Conservation (phyloP, 441 rosid genomes). For the Jatropha podagrica region DNA sequence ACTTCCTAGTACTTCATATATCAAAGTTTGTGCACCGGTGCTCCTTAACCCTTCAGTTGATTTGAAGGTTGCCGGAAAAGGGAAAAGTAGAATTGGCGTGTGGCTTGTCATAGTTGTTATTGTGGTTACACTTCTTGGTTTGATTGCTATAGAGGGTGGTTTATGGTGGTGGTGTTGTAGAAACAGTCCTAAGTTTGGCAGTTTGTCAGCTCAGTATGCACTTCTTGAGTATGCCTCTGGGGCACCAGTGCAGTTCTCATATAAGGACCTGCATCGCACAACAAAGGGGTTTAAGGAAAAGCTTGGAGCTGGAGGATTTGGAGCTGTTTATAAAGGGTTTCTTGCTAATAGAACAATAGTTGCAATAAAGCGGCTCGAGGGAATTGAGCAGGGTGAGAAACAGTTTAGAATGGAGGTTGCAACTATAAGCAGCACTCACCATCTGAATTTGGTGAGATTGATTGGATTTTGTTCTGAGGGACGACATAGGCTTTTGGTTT, state of each 20-base stretch:
- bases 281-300: constrained; percentile 68
- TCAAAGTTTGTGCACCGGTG: constrained; percentile 69
- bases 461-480: constrained; percentile 76
- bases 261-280: constrained; percentile 53
- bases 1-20: constrained; percentile 59
- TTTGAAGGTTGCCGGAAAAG: constrained; percentile 10
- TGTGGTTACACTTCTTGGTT: constrained; percentile 36
- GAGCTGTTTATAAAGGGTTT: constrained; percentile 65
- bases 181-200: constrained; percentile 42
- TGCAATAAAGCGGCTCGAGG: constrained; percentile 70
- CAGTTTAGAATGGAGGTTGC: constrained; percentile 84
- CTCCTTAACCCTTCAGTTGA: constrained; percentile 36
- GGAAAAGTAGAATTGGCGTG: constrained; percentile 25
- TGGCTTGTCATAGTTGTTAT: constrained; percentile 53
- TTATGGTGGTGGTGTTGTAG: constrained; percentile 69
- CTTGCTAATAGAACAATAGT: constrained; percentile 52
- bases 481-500: constrained; percentile 71
- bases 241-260: constrained; percentile 70
- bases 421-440: constrained; percentile 77
- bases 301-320: constrained; percentile 80
- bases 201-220: constrained; percentile 54
- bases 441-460: constrained; percentile 68
- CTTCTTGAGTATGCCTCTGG: constrained; percentile 76
- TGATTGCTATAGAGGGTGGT: constrained; percentile 48
- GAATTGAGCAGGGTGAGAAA: constrained; percentile 77